A percentile compares a stretch with the other conserved stretches of the same genome.
Conservation (phyloP, 2,329 filamentous ascomycete genomes). For the Cladobotryum protrusum region DNA sequence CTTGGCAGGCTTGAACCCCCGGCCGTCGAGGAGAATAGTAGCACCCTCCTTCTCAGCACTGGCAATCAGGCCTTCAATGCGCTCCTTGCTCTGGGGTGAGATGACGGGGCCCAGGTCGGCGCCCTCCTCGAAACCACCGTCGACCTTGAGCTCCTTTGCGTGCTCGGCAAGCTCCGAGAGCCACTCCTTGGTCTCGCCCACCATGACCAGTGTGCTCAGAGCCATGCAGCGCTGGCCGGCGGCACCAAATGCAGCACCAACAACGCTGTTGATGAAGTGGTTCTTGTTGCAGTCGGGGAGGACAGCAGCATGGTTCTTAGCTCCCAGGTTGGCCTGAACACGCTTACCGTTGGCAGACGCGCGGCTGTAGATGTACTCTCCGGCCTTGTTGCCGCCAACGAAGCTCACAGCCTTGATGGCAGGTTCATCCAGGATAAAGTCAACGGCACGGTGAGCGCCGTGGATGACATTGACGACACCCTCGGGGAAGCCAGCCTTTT, state of each 20-base stretch:
- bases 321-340: slow-evolving; percentile 80
- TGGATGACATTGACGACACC: slow-evolving; percentile 82
- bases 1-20: slow-evolving; percentile 66
- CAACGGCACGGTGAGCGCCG: slow-evolving; percentile 71
- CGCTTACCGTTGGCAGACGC: slow-evolving; percentile 82
- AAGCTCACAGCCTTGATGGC: slow-evolving; percentile 83
- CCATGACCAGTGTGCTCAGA: slow-evolving; percentile 73
- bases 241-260: slow-evolving; percentile 77
- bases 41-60: slow-evolving; percentile 76
- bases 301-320: slow-evolving; percentile 83
- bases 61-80: slow-evolving; percentile 70
- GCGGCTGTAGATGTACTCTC: slow-evolving; percentile 76
- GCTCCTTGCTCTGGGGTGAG: slow-evolving; percentile 68
- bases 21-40: slow-evolving; percentile 74
- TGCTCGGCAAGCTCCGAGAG: slow-evolving; percentile 70
- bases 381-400: slow-evolving; percentile 80
- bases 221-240: slow-evolving; percentile 86
- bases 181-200: slow-evolving; percentile 81
- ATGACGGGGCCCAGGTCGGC: slow-evolving; percentile 80
- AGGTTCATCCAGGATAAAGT: slow-evolving; percentile 81
- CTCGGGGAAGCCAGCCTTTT: slow-evolving; percentile 74
- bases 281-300: slow-evolving; percentile 87
- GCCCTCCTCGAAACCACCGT: slow-evolving; percentile 75
- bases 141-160: slow-evolving; percentile 65
- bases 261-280: slow-evolving; percentile 77